Evolutionary conservation across 78 protist genomes (phyloP).

Genomic region (Bodo saltans): DNA sequence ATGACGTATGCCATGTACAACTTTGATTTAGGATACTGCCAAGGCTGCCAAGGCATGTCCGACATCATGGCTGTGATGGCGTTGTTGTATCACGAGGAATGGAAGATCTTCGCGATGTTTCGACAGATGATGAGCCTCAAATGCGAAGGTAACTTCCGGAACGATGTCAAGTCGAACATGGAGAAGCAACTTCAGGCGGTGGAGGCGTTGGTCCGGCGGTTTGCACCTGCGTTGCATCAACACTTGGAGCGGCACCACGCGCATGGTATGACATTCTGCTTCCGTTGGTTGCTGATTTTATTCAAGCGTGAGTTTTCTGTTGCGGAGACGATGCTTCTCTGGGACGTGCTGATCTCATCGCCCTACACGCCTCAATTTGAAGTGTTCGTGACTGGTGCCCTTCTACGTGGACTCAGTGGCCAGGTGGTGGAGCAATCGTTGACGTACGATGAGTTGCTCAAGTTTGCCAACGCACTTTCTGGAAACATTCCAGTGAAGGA

Average conservation of each 20-base stretch:
- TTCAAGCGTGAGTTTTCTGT: slow-evolving; percentile 56
- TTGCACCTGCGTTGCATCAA: neutral
- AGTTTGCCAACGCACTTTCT: slow-evolving; percentile 5
- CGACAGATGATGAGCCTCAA: neutral
- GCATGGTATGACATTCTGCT: slow-evolving; percentile 33
- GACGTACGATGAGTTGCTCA: slow-evolving; percentile 36
- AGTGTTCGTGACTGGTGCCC: neutral
- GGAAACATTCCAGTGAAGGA: neutral
- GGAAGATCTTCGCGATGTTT: neutral
- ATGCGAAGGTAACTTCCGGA: neutral
- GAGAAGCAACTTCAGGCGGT: neutral
- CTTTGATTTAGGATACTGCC: slow-evolving; percentile 46
- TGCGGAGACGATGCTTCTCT: slow-evolving; percentile 12
- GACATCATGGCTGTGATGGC: neutral
- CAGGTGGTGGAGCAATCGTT: neutral
- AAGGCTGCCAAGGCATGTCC: slow-evolving; percentile 39
- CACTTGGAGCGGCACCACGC: slow-evolving; percentile 27
- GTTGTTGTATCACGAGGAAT: neutral
- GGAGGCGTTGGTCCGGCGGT: neutral
- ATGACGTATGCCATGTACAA: slow-evolving; percentile 50
- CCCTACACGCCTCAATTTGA: neutral
- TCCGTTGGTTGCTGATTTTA: slow-evolving; percentile 57
- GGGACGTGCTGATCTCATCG: slow-evolving; percentile 41
- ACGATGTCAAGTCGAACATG: neutral
- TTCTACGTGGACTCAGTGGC: neutral